Conservation (phyloP, 306 rosid species). For the Fagus crenata region DNA sequence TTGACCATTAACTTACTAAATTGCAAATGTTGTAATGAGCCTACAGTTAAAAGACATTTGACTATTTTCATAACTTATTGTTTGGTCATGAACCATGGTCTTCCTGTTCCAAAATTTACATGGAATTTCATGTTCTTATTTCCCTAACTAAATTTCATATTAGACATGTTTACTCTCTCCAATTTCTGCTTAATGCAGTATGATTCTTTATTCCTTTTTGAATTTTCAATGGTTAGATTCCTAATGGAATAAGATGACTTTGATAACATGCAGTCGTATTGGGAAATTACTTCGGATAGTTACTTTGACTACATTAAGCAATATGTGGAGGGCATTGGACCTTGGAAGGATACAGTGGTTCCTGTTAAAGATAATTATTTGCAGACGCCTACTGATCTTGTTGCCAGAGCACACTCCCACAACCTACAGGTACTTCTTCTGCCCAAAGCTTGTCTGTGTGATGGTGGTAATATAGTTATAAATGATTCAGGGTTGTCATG, state of each 20-base stretch:
- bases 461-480: background rate
- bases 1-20: background rate
- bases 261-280: constrained; percentile 68
- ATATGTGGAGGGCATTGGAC: constrained; percentile 88
- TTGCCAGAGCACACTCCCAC: constrained; percentile 76
- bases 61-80: background rate
- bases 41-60: background rate
- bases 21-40: background rate
- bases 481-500: background rate
- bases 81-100: constrained; percentile 1
- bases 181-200: background rate
- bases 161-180: background rate
- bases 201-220: background rate
- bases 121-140: background rate
- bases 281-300: constrained; percentile 81
- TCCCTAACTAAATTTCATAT: background rate
- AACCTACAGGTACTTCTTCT: constrained; percentile 66
- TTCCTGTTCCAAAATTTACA: background rate
- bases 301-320: constrained; percentile 67
- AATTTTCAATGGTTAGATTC: constrained; percentile 2
- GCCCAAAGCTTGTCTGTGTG: constrained; percentile 14
- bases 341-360: constrained; percentile 87
- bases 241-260: background rate
- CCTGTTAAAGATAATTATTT: constrained; percentile 55
- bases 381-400: constrained; percentile 65